These are phyloP conservation scores for Aspergillus uvarum DNA, from an alignment of 2,329 filamentous ascomycete species.

Conservation along the genomic window DNA sequence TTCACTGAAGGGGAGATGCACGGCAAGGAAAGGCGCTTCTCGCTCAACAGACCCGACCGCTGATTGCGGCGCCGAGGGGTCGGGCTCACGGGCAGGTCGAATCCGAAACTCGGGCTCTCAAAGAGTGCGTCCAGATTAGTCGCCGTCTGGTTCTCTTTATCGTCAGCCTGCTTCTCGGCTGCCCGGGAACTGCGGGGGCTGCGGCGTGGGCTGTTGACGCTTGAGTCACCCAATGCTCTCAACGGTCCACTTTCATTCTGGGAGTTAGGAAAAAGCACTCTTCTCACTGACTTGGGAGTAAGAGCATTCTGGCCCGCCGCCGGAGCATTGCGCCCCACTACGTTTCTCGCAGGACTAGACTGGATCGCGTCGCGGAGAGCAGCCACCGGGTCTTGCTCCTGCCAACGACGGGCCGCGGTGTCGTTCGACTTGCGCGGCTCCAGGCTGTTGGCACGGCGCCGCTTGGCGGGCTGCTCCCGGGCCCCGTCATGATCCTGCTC, in stretches of 20 bases:
- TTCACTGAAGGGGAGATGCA: slow-evolving; percentile 34
- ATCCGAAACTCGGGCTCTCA: slow-evolving; percentile 53
- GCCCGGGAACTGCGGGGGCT: slow-evolving; percentile 41
- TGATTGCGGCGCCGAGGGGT: slow-evolving; percentile 56
- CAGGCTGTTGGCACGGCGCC: slow-evolving; percentile 49
- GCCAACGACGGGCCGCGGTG: slow-evolving; percentile 34
- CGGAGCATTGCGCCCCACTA: slow-evolving; percentile 43
- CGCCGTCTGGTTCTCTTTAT: slow-evolving; percentile 59
- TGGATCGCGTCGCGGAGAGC: slow-evolving; percentile 57
- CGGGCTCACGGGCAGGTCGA: slow-evolving; percentile 58
- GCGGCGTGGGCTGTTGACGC: slow-evolving; percentile 51
- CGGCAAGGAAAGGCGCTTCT: slow-evolving; percentile 41
- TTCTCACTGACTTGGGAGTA: slow-evolving; percentile 55
- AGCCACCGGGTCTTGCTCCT: slow-evolving; percentile 43
- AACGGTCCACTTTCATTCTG: slow-evolving; percentile 35
- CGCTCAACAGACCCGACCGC: slow-evolving; percentile 37
- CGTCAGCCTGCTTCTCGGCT: slow-evolving; percentile 43
- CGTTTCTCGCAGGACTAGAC: slow-evolving; percentile 59
- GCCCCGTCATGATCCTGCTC: slow-evolving; percentile 35
- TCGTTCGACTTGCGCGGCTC: slow-evolving; percentile 43
- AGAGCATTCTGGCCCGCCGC: slow-evolving; percentile 50
- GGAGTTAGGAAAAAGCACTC: slow-evolving; percentile 45
- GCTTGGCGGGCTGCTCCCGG: slow-evolving; percentile 37
- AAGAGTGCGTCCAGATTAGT: slow-evolving; percentile 64
- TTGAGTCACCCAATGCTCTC: slow-evolving; percentile 38